Evolutionary conservation across 2,329 filamentous ascomycete species (phyloP).

Genomic region (Huntiella savannae): DNA sequence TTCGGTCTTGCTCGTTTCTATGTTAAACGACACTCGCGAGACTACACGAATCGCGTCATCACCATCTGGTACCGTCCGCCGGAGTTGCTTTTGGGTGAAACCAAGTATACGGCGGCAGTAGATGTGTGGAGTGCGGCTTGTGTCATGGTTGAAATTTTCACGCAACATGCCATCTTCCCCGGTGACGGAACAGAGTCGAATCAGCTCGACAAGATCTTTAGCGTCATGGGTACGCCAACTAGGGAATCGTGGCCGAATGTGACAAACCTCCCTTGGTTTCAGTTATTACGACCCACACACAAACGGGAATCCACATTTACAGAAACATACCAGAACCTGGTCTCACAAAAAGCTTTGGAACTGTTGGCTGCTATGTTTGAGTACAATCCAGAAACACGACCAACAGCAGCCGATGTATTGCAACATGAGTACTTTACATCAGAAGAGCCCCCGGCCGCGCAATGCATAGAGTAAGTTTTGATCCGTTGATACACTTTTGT

Average conservation of each 20-base stretch:
- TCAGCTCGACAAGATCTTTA: slow-evolving; percentile 94
- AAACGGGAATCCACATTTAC: slow-evolving; percentile 58
- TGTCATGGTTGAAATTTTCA: slow-evolving; percentile 93
- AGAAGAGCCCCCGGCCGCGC: slow-evolving; percentile 59
- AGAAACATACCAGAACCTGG: slow-evolving; percentile 58
- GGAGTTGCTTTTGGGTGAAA: slow-evolving; percentile 78
- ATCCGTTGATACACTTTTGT: background rate
- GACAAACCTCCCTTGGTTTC: slow-evolving; percentile 93
- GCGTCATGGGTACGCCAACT: slow-evolving; percentile 73
- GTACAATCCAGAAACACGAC: slow-evolving; percentile 71
- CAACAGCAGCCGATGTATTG: slow-evolving; percentile 66
- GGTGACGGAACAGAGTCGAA: slow-evolving; percentile 91
- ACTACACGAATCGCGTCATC: slow-evolving; percentile 97
- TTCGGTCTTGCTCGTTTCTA: slow-evolving; percentile 95
- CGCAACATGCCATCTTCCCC: slow-evolving; percentile 78
- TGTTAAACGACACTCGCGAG: slow-evolving; percentile 71
- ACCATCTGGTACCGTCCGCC: slow-evolving; percentile 96
- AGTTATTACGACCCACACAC: slow-evolving; percentile 63
- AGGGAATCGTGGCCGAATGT: slow-evolving; percentile 72
- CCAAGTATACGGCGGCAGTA: slow-evolving; percentile 72
- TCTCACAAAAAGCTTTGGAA: slow-evolving; percentile 68
- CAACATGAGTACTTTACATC: slow-evolving; percentile 72
- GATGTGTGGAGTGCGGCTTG: slow-evolving; percentile 97
- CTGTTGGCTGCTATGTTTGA: slow-evolving; percentile 69
- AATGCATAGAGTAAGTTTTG: slow-evolving; percentile 57